phyloP scores from a whole-genome alignment of 176 grass and related monocot genomes.

The Eragrostis nindensis region DNA sequence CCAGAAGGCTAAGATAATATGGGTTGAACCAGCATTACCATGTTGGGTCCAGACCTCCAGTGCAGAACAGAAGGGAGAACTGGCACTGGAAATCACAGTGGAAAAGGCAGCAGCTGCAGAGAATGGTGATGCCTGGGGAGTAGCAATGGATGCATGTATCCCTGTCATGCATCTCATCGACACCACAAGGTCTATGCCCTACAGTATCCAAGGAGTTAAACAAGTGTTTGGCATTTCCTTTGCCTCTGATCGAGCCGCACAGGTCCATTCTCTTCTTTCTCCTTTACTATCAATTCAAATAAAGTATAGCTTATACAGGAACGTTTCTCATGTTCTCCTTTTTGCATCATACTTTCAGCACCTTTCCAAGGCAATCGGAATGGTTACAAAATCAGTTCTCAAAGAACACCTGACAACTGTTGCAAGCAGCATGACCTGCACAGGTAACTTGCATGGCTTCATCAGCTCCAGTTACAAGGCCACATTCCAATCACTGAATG shows the following conservation, averaged over 20 bases:
- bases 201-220: conserved; percentile 52
- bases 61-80: conserved; percentile 48
- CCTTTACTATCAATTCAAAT: conserved; percentile 33
- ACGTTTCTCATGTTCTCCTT: conserved; percentile 21
- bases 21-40: conserved; percentile 50
- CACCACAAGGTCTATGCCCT: conserved; percentile 59
- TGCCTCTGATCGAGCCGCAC: conserved; percentile 42
- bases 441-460: conserved; percentile 67
- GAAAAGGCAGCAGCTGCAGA: conserved; percentile 34
- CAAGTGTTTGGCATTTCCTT: conserved; percentile 60
- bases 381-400: conserved; percentile 64
- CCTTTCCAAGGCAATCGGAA: conserved; percentile 55
- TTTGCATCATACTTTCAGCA: conserved; percentile 41
- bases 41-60: conserved; percentile 50
- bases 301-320: not conserved
- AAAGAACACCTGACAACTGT: conserved; percentile 57
- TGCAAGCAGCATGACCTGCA: conserved; percentile 69
- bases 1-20: conserved; percentile 56
- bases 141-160: conserved; percentile 65
- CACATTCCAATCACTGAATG: conserved; percentile 55
- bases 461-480: conserved; percentile 54
- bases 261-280: conserved; percentile 44
- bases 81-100: conserved; percentile 58
- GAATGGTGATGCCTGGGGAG: conserved; percentile 52
- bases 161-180: conserved; percentile 72